Percentiles rank a stretch among this genome's conserved stretches.
Evolutionary conservation across 768 basidiomycete species (phyloP).

Genomic region (Hygrocybe punicea): DNA sequence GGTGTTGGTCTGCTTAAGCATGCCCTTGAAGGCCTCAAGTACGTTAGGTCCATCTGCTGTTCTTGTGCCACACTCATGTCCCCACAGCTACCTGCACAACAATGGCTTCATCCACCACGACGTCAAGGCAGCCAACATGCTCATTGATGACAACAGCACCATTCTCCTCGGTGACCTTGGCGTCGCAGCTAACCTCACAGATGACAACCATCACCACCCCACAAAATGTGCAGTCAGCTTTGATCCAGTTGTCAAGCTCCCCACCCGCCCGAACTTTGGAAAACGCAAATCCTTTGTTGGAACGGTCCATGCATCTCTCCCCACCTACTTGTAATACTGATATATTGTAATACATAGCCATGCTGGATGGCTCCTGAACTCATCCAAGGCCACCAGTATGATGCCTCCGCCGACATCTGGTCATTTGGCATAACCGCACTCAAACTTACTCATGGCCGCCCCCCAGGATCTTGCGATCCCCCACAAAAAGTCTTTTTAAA

Average conservation of each 20-base stretch:
- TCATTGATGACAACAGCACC: conserved; percentile 86
- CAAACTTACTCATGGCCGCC: conserved; percentile 82
- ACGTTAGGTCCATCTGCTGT: conserved; percentile 24
- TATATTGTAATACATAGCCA: conserved; percentile 47
- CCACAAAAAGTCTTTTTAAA: conserved; percentile 71
- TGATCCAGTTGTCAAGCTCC: conserved; percentile 23
- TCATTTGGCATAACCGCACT: conserved; percentile 94
- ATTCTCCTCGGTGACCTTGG: conserved; percentile 91
- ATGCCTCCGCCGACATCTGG: conserved; percentile 90
- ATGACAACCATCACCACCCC: conserved; percentile 41
- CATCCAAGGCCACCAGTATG: conserved; percentile 79
- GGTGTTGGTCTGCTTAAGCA: conserved; percentile 95
- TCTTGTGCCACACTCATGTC: conserved; percentile 3
- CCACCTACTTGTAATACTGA: background rate
- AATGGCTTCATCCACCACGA: conserved; percentile 94
- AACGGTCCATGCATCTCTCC: conserved; percentile 50
- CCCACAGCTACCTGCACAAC: conserved; percentile 71
- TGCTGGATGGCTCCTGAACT: conserved; percentile 98
- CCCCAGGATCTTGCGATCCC: conserved; percentile 76
- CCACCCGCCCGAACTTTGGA: conserved; percentile 49
- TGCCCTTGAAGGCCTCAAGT: conserved; percentile 85
- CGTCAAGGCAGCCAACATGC: conserved; percentile 89
- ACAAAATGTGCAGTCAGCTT: conserved; percentile 36
- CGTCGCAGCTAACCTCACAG: conserved; percentile 79
- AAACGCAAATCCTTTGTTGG: conserved; percentile 92